Evolutionary conservation across 108 stramenopile genomes (phyloP), one percentile per base, ranked within the genome.

Genomic region (Nannochloropsis gaditana): DNA sequence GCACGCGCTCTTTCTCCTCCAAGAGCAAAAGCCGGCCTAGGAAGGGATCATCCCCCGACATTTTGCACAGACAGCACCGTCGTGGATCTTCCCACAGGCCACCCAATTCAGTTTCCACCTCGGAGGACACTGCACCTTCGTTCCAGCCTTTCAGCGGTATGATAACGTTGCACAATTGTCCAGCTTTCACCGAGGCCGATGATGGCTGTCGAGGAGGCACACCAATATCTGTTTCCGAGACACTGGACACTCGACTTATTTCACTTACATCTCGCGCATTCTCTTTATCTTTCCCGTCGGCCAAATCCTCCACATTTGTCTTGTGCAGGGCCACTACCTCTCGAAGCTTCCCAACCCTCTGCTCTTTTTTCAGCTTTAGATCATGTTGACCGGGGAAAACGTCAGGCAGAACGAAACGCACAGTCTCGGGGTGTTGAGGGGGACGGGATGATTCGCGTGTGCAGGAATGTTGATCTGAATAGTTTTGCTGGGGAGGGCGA

Each of bases 351-450:
- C 15, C 59, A 4, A n/a, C n/a, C n/a, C 59, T 15, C n/a, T 73
- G 19, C n/a, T 73, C 59, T n/a, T 73, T 8, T 8, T 73, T 73
- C 19, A 73, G 19, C n/a, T 8, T 73, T n/a, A 2, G 59, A n/a
- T 73, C 59, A 73, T 73, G 15, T 73, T 73, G 59, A n/a, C 59
- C 59, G 6, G 59, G 59, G 2, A 73, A 73, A 73, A 73, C 6
- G 59, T 73, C 59, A 73, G 59, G 59, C 19, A 73, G 59, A n/a
- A 73, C 59, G 8, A 73, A 73, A 73, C 59, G 59, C 59, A 73
- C 59, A n/a, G 59, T 73, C 59, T 73, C 59, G n/a, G 59, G 59
- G n/a, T 73, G 59, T n/a, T 50, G 47, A 10, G 10, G 47, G 47
- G 11, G 59, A 6, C n/a, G 59, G 6, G 15, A 73, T 3, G 59